These are phyloP conservation scores for Sextonia rubra DNA, from an alignment of 164 flowering plant species.

Conservation along the genomic window DNA sequence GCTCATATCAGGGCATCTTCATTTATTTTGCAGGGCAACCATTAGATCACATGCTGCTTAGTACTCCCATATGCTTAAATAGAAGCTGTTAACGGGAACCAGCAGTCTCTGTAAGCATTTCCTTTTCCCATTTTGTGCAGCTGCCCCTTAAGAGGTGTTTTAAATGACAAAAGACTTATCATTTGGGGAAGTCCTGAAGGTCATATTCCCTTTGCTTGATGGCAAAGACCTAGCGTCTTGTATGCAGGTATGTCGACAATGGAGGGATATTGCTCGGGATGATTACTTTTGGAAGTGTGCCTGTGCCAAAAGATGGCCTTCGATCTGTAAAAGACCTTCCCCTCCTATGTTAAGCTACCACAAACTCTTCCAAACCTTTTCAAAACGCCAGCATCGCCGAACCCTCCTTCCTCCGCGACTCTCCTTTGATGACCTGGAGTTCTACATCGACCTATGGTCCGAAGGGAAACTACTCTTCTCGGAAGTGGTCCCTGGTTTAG, in stretches of 20 bases:
- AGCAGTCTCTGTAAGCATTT: not conserved
- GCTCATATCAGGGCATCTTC: not conserved
- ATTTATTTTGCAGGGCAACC: not conserved
- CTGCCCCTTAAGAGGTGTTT: not conserved
- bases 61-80: not conserved
- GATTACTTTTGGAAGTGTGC: slow-evolving; percentile 90
- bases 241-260: slow-evolving; percentile 73
- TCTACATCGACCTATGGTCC: slow-evolving; percentile 76
- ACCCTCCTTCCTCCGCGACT: slow-evolving; percentile 69
- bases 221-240: slow-evolving; percentile 74
- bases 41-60: not conserved
- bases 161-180: slow-evolving; percentile 29
- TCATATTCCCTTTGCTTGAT: slow-evolving; percentile 73
- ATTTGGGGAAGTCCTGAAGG: slow-evolving; percentile 56
- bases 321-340: slow-evolving; percentile 57
- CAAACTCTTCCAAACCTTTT: slow-evolving; percentile 57
- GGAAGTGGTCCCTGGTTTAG: slow-evolving; percentile 67
- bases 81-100: not conserved
- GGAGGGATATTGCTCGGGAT: slow-evolving; percentile 71
- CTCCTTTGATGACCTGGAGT: slow-evolving; percentile 70
- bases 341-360: slow-evolving; percentile 53
- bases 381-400: slow-evolving; percentile 42
- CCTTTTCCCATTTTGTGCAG: not conserved
- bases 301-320: slow-evolving; percentile 91
- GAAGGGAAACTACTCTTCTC: slow-evolving; percentile 66